Conservation (phyloP, 139 green algal species). For the Chlorella sp. region DNA sequence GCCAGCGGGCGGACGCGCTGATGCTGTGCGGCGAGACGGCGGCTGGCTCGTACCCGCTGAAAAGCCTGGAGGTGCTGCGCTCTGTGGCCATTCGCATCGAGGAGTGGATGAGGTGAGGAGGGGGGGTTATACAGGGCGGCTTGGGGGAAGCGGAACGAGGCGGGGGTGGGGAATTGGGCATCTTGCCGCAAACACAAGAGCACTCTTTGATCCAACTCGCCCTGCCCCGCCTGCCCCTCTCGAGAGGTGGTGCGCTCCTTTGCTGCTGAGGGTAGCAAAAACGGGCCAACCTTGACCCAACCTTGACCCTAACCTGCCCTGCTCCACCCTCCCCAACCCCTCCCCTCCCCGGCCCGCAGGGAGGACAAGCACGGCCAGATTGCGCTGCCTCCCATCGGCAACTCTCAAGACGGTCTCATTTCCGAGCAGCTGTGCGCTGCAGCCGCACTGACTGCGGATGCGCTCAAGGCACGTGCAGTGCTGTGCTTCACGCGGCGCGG, state of each 20-base stretch:
- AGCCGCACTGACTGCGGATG: conserved; percentile 77
- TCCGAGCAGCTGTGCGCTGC: conserved; percentile 77
- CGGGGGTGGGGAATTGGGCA: too few relatives aligned
- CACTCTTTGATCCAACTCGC: too few relatives aligned
- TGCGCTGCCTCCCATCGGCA: conserved; percentile 59
- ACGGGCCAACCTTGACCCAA: neutral
- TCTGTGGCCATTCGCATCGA: conserved; percentile 67
- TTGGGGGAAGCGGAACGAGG: too few relatives aligned
- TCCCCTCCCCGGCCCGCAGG: conserved; percentile 30
- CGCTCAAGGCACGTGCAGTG: conserved; percentile 67
- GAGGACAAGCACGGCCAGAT: conserved; percentile 64
- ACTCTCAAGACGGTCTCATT: conserved; percentile 53
- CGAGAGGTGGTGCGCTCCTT: conserved; percentile 4
- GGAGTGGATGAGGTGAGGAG: conserved; percentile 55
- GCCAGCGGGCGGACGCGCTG: conserved; percentile 84
- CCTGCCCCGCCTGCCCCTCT: too few relatives aligned
- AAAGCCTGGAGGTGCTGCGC: conserved; percentile 78
- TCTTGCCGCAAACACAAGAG: too few relatives aligned
- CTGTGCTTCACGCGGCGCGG: conserved; percentile 85
- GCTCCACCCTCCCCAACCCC: neutral
- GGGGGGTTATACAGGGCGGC: neutral
- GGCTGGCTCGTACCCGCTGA: conserved; percentile 77
- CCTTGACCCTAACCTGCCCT: neutral
- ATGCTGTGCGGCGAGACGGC: conserved; percentile 90
- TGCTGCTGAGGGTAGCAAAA: neutral